phyloP scores from a whole-genome alignment of 208 protist species.

The Trichomonas tenax region DNA sequence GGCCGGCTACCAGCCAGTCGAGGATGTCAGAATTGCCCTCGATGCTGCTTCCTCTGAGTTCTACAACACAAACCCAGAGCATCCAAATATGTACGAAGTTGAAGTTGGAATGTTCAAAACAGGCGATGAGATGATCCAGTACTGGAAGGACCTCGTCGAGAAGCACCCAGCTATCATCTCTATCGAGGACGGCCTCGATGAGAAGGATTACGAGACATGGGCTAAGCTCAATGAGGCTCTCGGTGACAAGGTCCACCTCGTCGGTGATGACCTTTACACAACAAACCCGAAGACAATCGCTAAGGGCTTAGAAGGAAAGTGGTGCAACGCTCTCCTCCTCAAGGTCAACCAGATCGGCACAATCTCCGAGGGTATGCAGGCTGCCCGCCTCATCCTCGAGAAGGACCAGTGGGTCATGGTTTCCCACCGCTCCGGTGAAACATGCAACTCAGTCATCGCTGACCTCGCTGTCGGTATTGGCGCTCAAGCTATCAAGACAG shows the following conservation, averaged over 20 bases:
- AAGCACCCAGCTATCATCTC: slow-evolving; percentile 55
- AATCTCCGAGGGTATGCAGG: slow-evolving; percentile 81
- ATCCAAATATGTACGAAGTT: slow-evolving; percentile 66
- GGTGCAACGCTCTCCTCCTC: slow-evolving; percentile 88
- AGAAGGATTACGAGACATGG: slow-evolving; percentile 64
- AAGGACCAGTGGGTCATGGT: slow-evolving; percentile 64
- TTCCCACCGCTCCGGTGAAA: slow-evolving; percentile 82
- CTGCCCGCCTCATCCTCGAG: slow-evolving; percentile 57
- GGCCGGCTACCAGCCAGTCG: slow-evolving; percentile 58
- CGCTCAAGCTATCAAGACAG: slow-evolving; percentile 92
- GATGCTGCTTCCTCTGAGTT: slow-evolving; percentile 96
- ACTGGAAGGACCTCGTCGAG: slow-evolving; percentile 29
- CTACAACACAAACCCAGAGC: slow-evolving; percentile 71
- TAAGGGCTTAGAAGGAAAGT: slow-evolving; percentile 61
- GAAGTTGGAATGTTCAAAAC: slow-evolving; percentile 9
- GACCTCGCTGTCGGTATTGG: slow-evolving; percentile 88
- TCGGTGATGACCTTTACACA: slow-evolving; percentile 93
- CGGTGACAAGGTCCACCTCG: slow-evolving; percentile 58
- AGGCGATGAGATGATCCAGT: slow-evolving; percentile 25
- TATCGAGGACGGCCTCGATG: slow-evolving; percentile 97
- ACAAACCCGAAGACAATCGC: slow-evolving; percentile 86
- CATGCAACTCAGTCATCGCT: slow-evolving; percentile 92
- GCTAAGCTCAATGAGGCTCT: slow-evolving; percentile 23
- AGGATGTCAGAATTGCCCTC: slow-evolving; percentile 89
- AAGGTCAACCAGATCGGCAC: slow-evolving; percentile 97